Evolutionary conservation across 1,284 basidiomycete genomes (phyloP), one percentile per base, ranked within the genome.

Genomic region (Austroboletus novae-zelandiae): DNA sequence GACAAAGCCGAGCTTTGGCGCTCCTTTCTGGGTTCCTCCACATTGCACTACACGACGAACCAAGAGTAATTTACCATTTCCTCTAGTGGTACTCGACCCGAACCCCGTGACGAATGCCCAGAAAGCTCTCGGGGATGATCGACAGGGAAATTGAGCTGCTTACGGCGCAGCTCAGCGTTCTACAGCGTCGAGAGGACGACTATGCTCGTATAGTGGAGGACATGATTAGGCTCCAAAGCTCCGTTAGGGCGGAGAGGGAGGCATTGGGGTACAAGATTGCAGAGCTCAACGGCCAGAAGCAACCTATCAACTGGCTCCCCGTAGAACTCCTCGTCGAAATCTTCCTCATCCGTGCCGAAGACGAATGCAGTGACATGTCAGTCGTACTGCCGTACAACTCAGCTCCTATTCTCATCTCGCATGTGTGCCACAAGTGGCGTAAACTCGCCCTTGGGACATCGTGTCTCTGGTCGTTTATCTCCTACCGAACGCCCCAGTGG

Each of bases 301-400:
- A 72, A 23, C 78, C 77, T 14, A 68, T 79, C 49, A 72, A 77
- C 53, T 74, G 72, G 72, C 70, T 80, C 32, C 79, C 79, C 8
- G 53, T 68, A 17, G 79, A 81, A 56, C 61, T 80, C 15, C 69
- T 81, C 45, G 57, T 69, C 40, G 66, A 73, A 15, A 70, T 79
- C 40, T 81, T 80, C 51, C 42, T 69, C 39, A 57, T 61, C 17
- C 58, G 61, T 45, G 50, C 59, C 43, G 61, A 62, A 55, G 59
- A 59, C 32, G 49, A 57, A 51, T 50, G 45, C 42, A 35, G 59
- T 9, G 57, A 61, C 44, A 34, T 55, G 27, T 37, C 52, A 14
- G 32, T 51, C 37, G 53, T 53, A 36, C 54, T 62, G 34, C 51
- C 60, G 7, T 65, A 56, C 47, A 69, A 70, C 50, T 54, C 60